Percentiles rank a stretch among this genome's conserved stretches.
Conservation (phyloP, 352 stramenopile genomes). For the Phytophthora chlamydospora region DNA sequence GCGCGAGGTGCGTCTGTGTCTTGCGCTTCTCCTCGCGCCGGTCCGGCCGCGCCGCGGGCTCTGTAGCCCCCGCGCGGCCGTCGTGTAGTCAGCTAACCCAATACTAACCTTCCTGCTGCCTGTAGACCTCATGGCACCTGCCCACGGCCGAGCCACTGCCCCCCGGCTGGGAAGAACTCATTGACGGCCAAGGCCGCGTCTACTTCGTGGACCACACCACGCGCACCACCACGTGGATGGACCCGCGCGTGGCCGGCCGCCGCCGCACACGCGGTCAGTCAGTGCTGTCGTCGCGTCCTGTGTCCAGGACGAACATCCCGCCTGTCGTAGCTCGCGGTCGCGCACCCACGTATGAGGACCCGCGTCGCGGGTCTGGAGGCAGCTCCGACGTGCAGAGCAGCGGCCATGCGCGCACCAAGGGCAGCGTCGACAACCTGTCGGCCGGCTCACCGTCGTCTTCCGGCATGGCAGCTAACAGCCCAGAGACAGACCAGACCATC, state of each 20-base stretch:
- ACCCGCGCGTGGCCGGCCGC: conserved; percentile 56
- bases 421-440: conserved; percentile 27
- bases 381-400: conserved; percentile 28
- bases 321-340: conserved; percentile 11
- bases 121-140: conserved; percentile 81
- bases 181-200: conserved; percentile 70
- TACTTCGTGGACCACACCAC: conserved; percentile 89
- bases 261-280: conserved; percentile 30
- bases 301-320: conserved; percentile 8
- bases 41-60: neutral
- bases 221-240: conserved; percentile 78
- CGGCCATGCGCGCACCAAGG: conserved; percentile 18
- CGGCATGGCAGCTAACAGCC: neutral
- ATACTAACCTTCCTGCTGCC: conserved; percentile 1
- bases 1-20: conserved; percentile 57
- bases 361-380: conserved; percentile 12
- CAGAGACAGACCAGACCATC: conserved; percentile 21
- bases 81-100: neutral
- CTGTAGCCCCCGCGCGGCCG: conserved; percentile 2
- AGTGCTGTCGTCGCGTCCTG: conserved; percentile 11
- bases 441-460: conserved; percentile 25
- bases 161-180: conserved; percentile 81
- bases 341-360: conserved; percentile 33
- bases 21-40: neutral
- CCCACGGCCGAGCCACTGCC: conserved; percentile 73